These are phyloP conservation scores for Kregervanrija delftensis DNA, from an alignment of 805 yeast genomes.

Conservation along the genomic window DNA sequence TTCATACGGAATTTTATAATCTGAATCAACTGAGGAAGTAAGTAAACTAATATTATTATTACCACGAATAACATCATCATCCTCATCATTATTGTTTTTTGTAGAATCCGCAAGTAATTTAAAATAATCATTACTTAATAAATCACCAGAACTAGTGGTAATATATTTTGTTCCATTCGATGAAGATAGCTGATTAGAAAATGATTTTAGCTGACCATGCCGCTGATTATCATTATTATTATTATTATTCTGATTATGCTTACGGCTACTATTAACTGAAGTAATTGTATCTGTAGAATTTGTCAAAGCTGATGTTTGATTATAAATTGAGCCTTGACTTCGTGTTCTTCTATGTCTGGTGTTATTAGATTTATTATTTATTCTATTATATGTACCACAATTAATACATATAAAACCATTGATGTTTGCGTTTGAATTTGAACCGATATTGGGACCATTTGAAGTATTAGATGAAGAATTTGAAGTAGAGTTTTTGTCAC, in stretches of 20 bases:
- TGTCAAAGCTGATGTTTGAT: not conserved
- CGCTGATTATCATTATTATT: not conserved
- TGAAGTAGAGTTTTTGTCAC: slow-evolving; percentile 1
- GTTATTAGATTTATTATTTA: not conserved
- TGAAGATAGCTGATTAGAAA: too few species aligned
- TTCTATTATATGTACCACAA: slow-evolving; percentile 19
- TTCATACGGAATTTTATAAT: slow-evolving; percentile 24
- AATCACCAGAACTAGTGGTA: slow-evolving; percentile 12
- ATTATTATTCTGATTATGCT: not conserved
- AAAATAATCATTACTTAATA: slow-evolving; percentile 23
- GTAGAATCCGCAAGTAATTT: slow-evolving; percentile 15
- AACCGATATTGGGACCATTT: not conserved
- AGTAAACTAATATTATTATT: not conserved
- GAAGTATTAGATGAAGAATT: not conserved
- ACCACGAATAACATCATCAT: not conserved
- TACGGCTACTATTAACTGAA: not conserved
- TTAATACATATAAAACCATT: slow-evolving; percentile 18
- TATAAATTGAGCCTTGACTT: not conserved
- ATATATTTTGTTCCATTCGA: not conserved
- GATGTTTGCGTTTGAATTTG: not conserved
- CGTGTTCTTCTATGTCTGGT: not conserved
- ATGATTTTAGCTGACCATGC: too few species aligned
- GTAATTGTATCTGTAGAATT: not conserved
- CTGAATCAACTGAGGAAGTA: not conserved
- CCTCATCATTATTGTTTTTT: not conserved